phyloP scores from a whole-genome alignment of 179 eudicot genomes.

The Beta lomatogona region DNA sequence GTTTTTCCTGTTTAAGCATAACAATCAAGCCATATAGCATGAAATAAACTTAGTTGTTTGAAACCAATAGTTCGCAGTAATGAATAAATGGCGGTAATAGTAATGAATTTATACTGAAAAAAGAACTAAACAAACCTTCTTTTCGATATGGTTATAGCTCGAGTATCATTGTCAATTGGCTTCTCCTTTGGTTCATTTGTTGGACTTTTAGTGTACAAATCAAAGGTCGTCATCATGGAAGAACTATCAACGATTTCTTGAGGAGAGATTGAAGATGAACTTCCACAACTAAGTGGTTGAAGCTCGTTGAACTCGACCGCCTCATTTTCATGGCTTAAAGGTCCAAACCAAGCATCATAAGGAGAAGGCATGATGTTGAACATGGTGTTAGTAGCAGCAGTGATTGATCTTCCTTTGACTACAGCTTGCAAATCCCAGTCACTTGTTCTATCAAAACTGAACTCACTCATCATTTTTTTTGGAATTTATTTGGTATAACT shows the following conservation, averaged over 20 bases:
- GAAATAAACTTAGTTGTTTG: not conserved
- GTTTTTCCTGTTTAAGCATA: constrained; percentile 51
- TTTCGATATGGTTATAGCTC: constrained; percentile 1
- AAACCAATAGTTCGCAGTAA: not conserved
- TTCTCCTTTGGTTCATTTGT: constrained; percentile 6
- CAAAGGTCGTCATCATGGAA: not conserved
- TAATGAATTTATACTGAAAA: too few relatives aligned
- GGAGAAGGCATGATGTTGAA: constrained; percentile 9
- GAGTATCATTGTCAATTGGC: not conserved
- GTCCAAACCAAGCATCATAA: constrained; percentile 11
- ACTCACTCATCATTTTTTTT: constrained; percentile 27
- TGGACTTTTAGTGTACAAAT: not conserved
- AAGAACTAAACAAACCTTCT: constrained; percentile 26
- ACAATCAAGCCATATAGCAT: not conserved
- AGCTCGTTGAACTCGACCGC: constrained; percentile 28
- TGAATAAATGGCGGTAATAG: too few relatives aligned
- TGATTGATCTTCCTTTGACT: constrained; percentile 38
- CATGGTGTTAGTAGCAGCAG: not conserved
- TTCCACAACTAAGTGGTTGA: constrained; percentile 41
- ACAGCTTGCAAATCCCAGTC: constrained; percentile 73
- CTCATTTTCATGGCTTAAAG: constrained; percentile 1
- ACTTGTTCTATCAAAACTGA: constrained; percentile 12
- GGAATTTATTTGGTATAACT: not conserved
- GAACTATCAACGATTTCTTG: not conserved
- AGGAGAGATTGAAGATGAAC: not conserved